Percentiles rank a stretch among this genome's conserved stretches.
Evolutionary conservation across 2,329 filamentous ascomycete genomes (phyloP).

Genomic region (Ceratocystiopsis sp.): DNA sequence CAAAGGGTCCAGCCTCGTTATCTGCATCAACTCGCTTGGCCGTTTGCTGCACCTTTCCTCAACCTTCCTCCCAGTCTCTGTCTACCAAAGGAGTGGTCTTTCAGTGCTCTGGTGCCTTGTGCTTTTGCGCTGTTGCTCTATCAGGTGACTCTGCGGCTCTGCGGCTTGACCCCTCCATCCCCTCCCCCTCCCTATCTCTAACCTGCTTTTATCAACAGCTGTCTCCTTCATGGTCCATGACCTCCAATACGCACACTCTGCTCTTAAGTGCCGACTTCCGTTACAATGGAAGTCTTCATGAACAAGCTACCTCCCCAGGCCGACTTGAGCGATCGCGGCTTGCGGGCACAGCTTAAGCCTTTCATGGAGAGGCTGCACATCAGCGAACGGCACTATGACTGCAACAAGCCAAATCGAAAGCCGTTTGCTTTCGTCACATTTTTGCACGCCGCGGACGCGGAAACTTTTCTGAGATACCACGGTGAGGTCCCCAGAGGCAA

Average conservation of each 20-base stretch:
- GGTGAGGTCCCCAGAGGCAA: slow-evolving; percentile 6
- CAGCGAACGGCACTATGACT: slow-evolving; percentile 19
- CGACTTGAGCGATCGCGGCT: slow-evolving; percentile 19
- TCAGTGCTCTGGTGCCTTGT: no score
- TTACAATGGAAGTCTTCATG: slow-evolving; percentile 30
- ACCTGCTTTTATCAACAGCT: no score
- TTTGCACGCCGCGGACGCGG: slow-evolving; percentile 20
- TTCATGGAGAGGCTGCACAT: slow-evolving; percentile 25
- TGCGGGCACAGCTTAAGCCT: slow-evolving; percentile 22
- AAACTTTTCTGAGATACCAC: slow-evolving; percentile 23
- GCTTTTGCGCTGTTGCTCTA: no score
- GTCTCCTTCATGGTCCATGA: background rate
- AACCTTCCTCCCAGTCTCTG: no score
- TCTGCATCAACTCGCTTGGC: no score
- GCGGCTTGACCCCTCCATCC: no score
- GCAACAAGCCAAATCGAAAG: slow-evolving; percentile 23
- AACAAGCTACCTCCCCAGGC: slow-evolving; percentile 21
- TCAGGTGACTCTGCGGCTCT: no score
- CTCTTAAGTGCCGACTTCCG: background rate
- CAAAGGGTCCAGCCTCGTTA: no score
- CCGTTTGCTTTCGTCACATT: slow-evolving; percentile 26
- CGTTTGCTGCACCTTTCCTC: no score
- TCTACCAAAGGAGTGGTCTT: no score
- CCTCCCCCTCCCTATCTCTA: no score
- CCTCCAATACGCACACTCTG: no score